These are phyloP conservation scores for Cyclotella kingstonii DNA, from an alignment of 108 stramenopile species.

Conservation along the genomic window DNA sequence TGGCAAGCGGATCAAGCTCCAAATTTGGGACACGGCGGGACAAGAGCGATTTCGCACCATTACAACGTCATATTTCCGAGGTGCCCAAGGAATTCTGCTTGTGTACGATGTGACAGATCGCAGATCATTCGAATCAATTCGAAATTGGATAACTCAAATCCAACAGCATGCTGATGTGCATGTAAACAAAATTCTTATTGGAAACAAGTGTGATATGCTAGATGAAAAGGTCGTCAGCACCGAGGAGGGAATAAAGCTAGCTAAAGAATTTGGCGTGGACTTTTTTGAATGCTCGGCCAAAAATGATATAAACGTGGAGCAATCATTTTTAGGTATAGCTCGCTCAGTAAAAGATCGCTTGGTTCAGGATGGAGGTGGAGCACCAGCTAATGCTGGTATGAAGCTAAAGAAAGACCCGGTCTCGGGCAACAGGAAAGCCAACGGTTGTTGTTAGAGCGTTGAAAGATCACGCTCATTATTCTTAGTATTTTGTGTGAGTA, in stretches of 20 bases:
- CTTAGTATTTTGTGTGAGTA: not conserved
- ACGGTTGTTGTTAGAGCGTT: slow-evolving; percentile 27
- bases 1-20: slow-evolving; percentile 92
- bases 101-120: slow-evolving; percentile 99
- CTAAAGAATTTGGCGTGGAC: slow-evolving; percentile 91
- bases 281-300: slow-evolving; percentile 99
- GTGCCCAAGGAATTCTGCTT: slow-evolving; percentile 96
- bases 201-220: slow-evolving; percentile 99
- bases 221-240: slow-evolving; percentile 92
- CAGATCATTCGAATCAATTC: slow-evolving; percentile 94
- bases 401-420: slow-evolving; percentile 41
- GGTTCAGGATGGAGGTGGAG: slow-evolving; percentile 77
- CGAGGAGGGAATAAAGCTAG: slow-evolving; percentile 92
- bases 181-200: slow-evolving; percentile 96
- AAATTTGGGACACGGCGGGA: slow-evolving; percentile 94
- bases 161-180: slow-evolving; percentile 96
- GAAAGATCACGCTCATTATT: no score
- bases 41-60: slow-evolving; percentile 95
- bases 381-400: slow-evolving; percentile 46
- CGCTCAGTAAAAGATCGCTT: slow-evolving; percentile 83
- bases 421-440: slow-evolving; percentile 24
- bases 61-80: slow-evolving; percentile 95
- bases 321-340: slow-evolving; percentile 83
- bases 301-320: slow-evolving; percentile 91
- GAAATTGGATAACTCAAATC: slow-evolving; percentile 98